phyloP scores from a whole-genome alignment of 2,329 filamentous ascomycete species.

The Escovopsis weberi region DNA sequence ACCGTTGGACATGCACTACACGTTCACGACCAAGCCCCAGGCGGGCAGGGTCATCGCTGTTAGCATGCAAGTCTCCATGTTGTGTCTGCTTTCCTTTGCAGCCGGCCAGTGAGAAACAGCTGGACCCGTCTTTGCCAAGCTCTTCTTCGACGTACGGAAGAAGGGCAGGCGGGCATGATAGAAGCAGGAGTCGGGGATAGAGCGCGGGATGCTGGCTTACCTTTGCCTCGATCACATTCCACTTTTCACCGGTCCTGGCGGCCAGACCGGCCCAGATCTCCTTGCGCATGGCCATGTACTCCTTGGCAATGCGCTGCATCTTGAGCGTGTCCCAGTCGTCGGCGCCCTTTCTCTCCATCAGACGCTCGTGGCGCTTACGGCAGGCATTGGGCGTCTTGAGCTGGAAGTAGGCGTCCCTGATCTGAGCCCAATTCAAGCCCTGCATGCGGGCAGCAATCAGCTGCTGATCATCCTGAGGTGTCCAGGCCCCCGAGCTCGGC shows the following conservation, averaged over 20 bases:
- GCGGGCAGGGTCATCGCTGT: conserved; percentile 2
- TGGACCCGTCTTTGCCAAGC: not conserved
- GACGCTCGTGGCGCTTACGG: conserved; percentile 73
- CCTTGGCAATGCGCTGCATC: conserved; percentile 57
- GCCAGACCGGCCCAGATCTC: conserved; percentile 72
- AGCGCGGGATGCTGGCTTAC: conserved; percentile 21
- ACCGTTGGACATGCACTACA: conserved; percentile 68
- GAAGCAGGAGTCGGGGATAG: not conserved
- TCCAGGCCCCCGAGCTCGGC: conserved; percentile 56
- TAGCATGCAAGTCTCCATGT: conserved; percentile 1
- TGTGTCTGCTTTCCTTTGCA: too few relatives aligned
- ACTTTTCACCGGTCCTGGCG: conserved; percentile 65
- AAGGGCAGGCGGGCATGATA: not conserved
- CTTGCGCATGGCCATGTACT: conserved; percentile 66
- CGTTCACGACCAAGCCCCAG: too few relatives aligned
- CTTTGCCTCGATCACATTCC: conserved; percentile 54
- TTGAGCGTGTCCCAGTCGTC: conserved; percentile 69
- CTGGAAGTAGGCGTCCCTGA: conserved; percentile 62
- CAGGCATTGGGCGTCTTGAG: conserved; percentile 71
- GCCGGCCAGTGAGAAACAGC: not conserved
- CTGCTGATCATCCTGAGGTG: conserved; percentile 55
- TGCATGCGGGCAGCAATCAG: conserved; percentile 57
- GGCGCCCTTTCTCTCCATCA: conserved; percentile 61
- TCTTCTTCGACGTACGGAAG: not conserved
- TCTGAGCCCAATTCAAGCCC: conserved; percentile 72